phyloP scores from a whole-genome alignment of 176 grass and related monocot species.

The Ensete glaucum region DNA sequence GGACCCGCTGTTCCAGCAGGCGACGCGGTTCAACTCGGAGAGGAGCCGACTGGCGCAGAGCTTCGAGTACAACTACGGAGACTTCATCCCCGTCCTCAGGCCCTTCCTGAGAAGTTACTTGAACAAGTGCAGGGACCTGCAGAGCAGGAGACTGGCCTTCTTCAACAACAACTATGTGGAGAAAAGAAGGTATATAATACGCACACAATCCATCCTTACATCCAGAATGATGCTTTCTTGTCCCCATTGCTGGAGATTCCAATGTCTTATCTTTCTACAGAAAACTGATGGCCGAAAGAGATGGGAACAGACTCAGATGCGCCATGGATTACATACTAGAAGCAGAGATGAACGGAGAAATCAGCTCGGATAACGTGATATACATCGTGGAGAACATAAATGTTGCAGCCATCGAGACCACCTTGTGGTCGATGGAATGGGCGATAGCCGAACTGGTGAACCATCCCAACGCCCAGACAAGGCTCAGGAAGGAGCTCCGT shows the following conservation, averaged over 20 bases:
- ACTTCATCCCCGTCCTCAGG: constrained; percentile 5
- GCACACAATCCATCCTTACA: background rate
- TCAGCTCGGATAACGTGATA: constrained; percentile 1
- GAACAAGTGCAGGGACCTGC: constrained; percentile 29
- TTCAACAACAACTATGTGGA: constrained; percentile 18
- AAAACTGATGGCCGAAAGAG: constrained; percentile 2
- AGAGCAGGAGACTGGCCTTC: background rate
- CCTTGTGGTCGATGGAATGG: background rate
- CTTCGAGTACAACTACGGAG: constrained; percentile 15
- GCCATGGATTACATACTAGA: constrained; percentile 13
- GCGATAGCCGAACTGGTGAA: background rate
- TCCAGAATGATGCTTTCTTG: background rate
- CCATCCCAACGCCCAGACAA: background rate
- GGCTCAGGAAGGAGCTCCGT: background rate
- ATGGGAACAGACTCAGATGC: background rate
- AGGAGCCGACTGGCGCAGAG: constrained; percentile 5
- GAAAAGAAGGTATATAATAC: constrained; percentile 3
- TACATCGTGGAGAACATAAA: constrained; percentile 26
- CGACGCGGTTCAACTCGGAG: constrained; percentile 5
- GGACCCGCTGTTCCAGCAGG: constrained; percentile 5
- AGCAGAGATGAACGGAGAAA: constrained; percentile 15
- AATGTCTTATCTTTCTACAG: background rate
- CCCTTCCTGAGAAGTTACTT: constrained; percentile 21
- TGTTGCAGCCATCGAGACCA: constrained; percentile 1
- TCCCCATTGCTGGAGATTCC: background rate